phyloP scores from a whole-genome alignment of 305 asterid genomes.

The Solanum aculeatissimum region DNA sequence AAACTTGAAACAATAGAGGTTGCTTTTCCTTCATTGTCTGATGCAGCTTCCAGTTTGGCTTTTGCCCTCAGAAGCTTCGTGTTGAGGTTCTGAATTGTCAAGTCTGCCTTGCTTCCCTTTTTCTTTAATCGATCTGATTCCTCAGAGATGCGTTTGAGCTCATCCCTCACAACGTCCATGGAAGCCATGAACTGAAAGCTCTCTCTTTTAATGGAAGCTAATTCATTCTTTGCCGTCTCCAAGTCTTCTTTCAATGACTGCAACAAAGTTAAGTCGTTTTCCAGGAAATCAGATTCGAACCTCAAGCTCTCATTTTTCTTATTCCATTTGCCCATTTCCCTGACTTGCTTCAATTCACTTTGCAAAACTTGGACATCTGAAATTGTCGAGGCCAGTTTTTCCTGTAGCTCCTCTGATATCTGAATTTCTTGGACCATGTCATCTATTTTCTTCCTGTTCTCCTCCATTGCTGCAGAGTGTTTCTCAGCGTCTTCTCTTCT shows the following conservation, averaged over 20 bases:
- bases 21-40: conserved; percentile 48
- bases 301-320: neutral
- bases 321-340: conserved; percentile 25
- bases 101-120: conserved; percentile 45
- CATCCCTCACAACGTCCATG: conserved; percentile 51
- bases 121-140: conserved; percentile 39
- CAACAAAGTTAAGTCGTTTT: conserved; percentile 12
- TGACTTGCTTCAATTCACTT: conserved; percentile 37
- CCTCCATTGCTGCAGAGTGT: conserved; percentile 30
- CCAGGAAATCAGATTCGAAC: neutral
- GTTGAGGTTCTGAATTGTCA: conserved; percentile 45
- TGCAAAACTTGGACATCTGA: conserved; percentile 43
- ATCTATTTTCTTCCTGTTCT: conserved; percentile 25
- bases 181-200: conserved; percentile 74
- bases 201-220: conserved; percentile 37
- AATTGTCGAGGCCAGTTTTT: conserved; percentile 30
- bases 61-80: conserved; percentile 59
- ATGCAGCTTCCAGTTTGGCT: conserved; percentile 51
- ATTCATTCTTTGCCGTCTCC: conserved; percentile 37
- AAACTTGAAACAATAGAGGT: conserved; percentile 38
- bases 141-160: conserved; percentile 40
- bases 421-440: conserved; percentile 25
- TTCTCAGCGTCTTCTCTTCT: conserved; percentile 21
- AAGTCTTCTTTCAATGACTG: conserved; percentile 34
- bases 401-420: conserved; percentile 29